Evolutionary conservation across 2,329 filamentous ascomycete species (phyloP).

Genomic region (Remersonia thermophila): DNA sequence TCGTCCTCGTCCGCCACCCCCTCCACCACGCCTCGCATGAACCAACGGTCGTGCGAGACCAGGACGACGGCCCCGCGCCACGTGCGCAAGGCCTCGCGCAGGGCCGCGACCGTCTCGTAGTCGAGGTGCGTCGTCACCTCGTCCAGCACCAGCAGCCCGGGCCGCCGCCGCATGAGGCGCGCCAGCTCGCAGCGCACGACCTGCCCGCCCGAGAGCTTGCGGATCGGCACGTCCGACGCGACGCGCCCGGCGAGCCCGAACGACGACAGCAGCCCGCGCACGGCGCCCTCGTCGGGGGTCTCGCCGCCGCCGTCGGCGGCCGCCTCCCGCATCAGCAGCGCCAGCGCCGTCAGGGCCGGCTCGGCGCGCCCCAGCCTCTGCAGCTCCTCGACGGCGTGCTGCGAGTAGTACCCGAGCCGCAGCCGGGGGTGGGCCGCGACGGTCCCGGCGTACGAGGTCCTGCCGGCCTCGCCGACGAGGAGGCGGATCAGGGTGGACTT

Average conservation of each 20-base stretch:
- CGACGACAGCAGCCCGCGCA: slow-evolving; percentile 52
- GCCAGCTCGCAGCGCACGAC: slow-evolving; percentile 55
- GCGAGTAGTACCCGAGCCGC: slow-evolving; percentile 65
- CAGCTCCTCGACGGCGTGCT: slow-evolving; percentile 63
- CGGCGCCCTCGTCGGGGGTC: slow-evolving; percentile 50
- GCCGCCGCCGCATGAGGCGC: slow-evolving; percentile 52
- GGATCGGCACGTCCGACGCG: slow-evolving; percentile 60
- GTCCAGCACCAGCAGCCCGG: slow-evolving; percentile 64
- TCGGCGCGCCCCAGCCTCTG: slow-evolving; percentile 39
- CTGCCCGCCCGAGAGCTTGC: slow-evolving; percentile 69
- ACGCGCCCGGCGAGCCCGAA: slow-evolving; percentile 59
- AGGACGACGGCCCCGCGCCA: slow-evolving; percentile 67
- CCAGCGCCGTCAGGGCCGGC: slow-evolving; percentile 49
- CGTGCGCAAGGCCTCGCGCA: slow-evolving; percentile 51
- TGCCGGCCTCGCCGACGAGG: slow-evolving; percentile 37
- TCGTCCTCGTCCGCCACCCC: slow-evolving; percentile 34
- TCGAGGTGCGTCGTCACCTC: slow-evolving; percentile 80
- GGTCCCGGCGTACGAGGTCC: slow-evolving; percentile 40
- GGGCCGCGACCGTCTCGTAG: slow-evolving; percentile 63
- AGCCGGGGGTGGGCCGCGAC: slow-evolving; percentile 56
- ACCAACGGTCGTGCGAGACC: slow-evolving; percentile 73
- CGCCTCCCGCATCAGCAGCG: slow-evolving; percentile 45
- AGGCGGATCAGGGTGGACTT: slow-evolving; percentile 69
- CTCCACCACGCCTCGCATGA: slow-evolving; percentile 62
- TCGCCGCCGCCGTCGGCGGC: slow-evolving; percentile 22